A percentile compares a stretch with the other conserved stretches of the same genome.
Evolutionary conservation across 352 stramenopile genomes (phyloP).

Genomic region (Phytopythium boreale): DNA sequence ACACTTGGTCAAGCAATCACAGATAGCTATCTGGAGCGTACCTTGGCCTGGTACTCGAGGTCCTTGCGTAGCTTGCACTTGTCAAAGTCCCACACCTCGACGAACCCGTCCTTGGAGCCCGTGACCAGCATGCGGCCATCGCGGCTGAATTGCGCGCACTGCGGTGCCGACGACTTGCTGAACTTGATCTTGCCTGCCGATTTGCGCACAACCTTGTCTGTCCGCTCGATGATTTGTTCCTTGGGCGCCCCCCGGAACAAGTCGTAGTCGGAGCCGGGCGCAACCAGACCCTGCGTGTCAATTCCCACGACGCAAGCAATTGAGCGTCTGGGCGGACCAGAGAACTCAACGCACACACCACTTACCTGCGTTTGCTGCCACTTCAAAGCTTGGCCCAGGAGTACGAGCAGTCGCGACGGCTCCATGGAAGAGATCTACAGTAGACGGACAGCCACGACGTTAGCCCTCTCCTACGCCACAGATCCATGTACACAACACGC

Average conservation of each 20-base stretch:
- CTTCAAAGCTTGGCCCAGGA: constrained; percentile 89
- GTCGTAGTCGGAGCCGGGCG: constrained; percentile 69
- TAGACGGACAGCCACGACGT: background rate
- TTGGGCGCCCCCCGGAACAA: constrained; percentile 74
- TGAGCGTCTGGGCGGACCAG: background rate
- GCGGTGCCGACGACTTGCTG: constrained; percentile 73
- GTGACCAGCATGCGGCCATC: constrained; percentile 90
- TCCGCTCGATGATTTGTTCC: constrained; percentile 45
- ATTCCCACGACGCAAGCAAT: background rate
- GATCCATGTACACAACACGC: background rate
- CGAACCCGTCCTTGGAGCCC: constrained; percentile 93
- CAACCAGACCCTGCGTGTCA: constrained; percentile 45
- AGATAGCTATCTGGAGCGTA: constrained; percentile 8
- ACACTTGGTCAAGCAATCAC: background rate
- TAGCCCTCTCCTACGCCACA: background rate
- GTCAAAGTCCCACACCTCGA: constrained; percentile 93
- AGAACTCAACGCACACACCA: background rate
- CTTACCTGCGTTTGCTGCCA: constrained; percentile 82
- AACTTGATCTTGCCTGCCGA: constrained; percentile 88
- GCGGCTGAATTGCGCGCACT: constrained; percentile 85
- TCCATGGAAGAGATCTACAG: constrained; percentile 46
- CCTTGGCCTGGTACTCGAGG: constrained; percentile 91
- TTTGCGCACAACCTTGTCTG: constrained; percentile 64
- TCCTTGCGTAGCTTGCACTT: constrained; percentile 90
- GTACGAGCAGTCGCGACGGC: constrained; percentile 85